phyloP scores from a whole-genome alignment of 2,329 filamentous ascomycete genomes.

The Hypocrella siamensis region DNA sequence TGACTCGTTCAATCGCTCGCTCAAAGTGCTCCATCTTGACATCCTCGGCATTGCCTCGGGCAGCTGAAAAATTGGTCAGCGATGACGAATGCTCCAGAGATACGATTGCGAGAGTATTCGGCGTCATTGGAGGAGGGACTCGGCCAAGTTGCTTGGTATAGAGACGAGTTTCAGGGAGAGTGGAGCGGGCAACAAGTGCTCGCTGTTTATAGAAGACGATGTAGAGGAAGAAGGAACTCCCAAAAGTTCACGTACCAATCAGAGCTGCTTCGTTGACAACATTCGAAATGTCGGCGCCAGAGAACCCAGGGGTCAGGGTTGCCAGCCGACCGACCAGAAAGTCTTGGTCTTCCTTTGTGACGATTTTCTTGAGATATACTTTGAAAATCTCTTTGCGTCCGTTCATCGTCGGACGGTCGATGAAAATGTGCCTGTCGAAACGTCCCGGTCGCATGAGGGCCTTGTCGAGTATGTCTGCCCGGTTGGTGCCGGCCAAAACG shows the following conservation, averaged over 20 bases:
- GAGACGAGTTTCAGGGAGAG: no score
- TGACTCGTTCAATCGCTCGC: slow-evolving; percentile 90
- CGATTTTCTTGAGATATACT: slow-evolving; percentile 88
- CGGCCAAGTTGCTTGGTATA: no score
- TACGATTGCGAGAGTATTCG: no score
- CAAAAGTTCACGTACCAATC: slow-evolving; percentile 52
- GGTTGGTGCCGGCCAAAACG: slow-evolving; percentile 90
- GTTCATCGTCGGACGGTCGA: slow-evolving; percentile 92
- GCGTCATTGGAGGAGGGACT: no score
- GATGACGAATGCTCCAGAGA: slow-evolving; percentile 3
- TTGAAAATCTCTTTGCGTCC: slow-evolving; percentile 91
- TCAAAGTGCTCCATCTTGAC: slow-evolving; percentile 90
- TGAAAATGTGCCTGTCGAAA: slow-evolving; percentile 91
- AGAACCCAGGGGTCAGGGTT: slow-evolving; percentile 89
- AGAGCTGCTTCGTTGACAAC: slow-evolving; percentile 95
- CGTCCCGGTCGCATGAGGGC: slow-evolving; percentile 92
- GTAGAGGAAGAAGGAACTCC: slow-evolving; percentile 13
- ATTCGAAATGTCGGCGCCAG: slow-evolving; percentile 95
- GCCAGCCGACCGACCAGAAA: slow-evolving; percentile 77
- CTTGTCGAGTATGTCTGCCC: slow-evolving; percentile 87
- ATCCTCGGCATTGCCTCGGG: slow-evolving; percentile 61
- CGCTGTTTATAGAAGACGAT: no score
- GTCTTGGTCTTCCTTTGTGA: slow-evolving; percentile 80
- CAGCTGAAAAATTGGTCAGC: slow-evolving; percentile 45
- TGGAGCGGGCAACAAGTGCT: no score